Evolutionary conservation across 2,329 filamentous ascomycete genomes (phyloP).

Genomic region (Penicillium corylophilum): DNA sequence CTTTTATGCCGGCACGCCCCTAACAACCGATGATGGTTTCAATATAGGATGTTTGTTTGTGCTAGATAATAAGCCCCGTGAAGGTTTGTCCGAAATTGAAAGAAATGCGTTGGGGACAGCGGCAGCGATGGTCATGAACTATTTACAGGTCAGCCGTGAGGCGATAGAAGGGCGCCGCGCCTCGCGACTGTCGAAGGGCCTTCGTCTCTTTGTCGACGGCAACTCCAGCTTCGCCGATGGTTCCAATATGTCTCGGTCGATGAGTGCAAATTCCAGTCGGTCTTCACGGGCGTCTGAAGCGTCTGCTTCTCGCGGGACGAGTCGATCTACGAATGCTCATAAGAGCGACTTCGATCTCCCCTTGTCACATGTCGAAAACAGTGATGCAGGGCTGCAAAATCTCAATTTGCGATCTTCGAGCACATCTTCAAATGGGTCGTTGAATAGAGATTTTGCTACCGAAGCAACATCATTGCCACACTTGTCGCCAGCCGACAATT

Average conservation of each 20-base stretch:
- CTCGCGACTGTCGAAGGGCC: slow-evolving; percentile 8
- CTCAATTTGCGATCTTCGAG: background rate
- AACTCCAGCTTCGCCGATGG: background rate
- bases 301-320: background rate
- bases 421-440: background rate
- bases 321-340: background rate
- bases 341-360: background rate
- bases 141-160: slow-evolving; percentile 11
- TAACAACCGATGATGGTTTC: slow-evolving; percentile 51
- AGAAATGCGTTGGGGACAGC: slow-evolving; percentile 10
- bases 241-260: background rate
- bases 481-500: background rate
- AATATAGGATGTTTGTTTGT: slow-evolving; percentile 37
- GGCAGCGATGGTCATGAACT: slow-evolving; percentile 15
- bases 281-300: background rate
- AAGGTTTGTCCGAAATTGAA: slow-evolving; percentile 1
- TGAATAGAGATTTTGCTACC: background rate
- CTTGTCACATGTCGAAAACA: background rate
- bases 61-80: slow-evolving; percentile 7
- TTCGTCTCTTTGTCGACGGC: slow-evolving; percentile 13
- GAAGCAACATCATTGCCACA: background rate
- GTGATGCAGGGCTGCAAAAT: background rate
- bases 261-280: background rate
- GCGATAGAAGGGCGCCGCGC: slow-evolving; percentile 9
- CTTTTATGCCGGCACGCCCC: slow-evolving; percentile 57